Percentiles rank a stretch among this genome's conserved stretches.
Conservation (phyloP, 805 yeast genomes). For the Sugiyamaella americana region DNA sequence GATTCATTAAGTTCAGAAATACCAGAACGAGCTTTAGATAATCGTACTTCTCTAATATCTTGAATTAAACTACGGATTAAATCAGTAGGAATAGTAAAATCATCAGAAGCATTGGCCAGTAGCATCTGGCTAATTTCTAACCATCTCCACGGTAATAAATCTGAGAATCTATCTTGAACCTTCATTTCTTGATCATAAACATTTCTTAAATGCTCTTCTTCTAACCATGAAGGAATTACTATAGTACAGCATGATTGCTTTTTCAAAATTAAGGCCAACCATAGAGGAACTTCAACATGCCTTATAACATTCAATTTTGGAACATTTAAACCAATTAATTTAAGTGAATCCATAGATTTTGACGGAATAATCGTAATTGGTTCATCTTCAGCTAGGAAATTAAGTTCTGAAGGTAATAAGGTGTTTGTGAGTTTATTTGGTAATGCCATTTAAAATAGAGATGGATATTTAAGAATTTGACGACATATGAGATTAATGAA, state of each 20-base stretch:
- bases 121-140: conserved; percentile 68
- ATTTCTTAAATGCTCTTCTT: conserved; percentile 44
- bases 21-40: conserved; percentile 77
- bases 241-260: conserved; percentile 82
- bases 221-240: conserved; percentile 82
- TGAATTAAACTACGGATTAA: conserved; percentile 65
- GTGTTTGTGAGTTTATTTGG: conserved; percentile 50
- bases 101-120: conserved; percentile 68
- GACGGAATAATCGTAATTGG: conserved; percentile 70
- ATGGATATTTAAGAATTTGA: too few relatives aligned
- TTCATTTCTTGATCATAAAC: conserved; percentile 62
- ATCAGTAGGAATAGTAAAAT: conserved; percentile 66
- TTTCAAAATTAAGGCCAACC: conserved; percentile 81
- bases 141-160: conserved; percentile 78
- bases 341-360: conserved; percentile 58
- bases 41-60: conserved; percentile 78
- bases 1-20: conserved; percentile 70
- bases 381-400: conserved; percentile 80
- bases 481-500: too few relatives aligned
- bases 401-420: conserved; percentile 70
- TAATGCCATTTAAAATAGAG: conserved; percentile 62
- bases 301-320: conserved; percentile 64
- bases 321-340: conserved; percentile 51
- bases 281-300: conserved; percentile 66
- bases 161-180: conserved; percentile 52